phyloP scores from a whole-genome alignment of 768 basidiomycete species.

The Leccinum longicurvipes region DNA sequence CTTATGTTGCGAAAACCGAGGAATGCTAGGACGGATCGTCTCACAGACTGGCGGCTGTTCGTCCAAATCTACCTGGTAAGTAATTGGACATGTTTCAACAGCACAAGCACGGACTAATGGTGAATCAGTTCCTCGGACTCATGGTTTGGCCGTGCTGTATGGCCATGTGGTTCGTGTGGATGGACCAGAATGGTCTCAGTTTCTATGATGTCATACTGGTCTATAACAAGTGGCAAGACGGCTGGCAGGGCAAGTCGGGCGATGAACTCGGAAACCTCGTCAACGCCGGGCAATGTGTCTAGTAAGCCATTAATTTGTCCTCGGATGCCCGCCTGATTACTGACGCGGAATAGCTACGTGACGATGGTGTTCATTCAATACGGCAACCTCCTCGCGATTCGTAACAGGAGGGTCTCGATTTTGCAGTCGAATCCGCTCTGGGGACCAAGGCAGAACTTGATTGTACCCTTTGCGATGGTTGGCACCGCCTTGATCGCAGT shows the following conservation, averaged over 20 bases:
- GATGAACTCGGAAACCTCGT: slow-evolving; percentile 35
- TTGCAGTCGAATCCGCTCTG: slow-evolving; percentile 44
- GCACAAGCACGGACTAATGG: slow-evolving; percentile 1
- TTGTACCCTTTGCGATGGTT: slow-evolving; percentile 37
- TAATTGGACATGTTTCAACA: background rate
- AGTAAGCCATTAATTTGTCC: slow-evolving; percentile 29
- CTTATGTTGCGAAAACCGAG: slow-evolving; percentile 48
- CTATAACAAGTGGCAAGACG: slow-evolving; percentile 39
- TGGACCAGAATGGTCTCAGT: slow-evolving; percentile 36
- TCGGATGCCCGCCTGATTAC: background rate
- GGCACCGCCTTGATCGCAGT: slow-evolving; percentile 42
- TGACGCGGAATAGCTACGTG: slow-evolving; percentile 36
- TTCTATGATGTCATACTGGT: slow-evolving; percentile 39
- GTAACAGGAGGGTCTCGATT: slow-evolving; percentile 44
- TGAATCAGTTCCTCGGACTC: slow-evolving; percentile 38
- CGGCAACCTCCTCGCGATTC: slow-evolving; percentile 40
- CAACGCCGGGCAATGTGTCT: slow-evolving; percentile 43
- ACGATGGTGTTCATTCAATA: slow-evolving; percentile 48
- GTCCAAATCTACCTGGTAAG: slow-evolving; percentile 46
- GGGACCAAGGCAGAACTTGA: slow-evolving; percentile 43
- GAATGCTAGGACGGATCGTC: slow-evolving; percentile 45
- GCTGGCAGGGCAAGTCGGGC: slow-evolving; percentile 32
- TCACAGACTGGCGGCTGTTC: slow-evolving; percentile 49
- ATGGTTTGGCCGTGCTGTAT: slow-evolving; percentile 47
- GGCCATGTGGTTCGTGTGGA: slow-evolving; percentile 40